These are phyloP conservation scores for Paramecium sonneborni DNA, from an alignment of 73 alveolate species.

Conservation along the genomic window DNA sequence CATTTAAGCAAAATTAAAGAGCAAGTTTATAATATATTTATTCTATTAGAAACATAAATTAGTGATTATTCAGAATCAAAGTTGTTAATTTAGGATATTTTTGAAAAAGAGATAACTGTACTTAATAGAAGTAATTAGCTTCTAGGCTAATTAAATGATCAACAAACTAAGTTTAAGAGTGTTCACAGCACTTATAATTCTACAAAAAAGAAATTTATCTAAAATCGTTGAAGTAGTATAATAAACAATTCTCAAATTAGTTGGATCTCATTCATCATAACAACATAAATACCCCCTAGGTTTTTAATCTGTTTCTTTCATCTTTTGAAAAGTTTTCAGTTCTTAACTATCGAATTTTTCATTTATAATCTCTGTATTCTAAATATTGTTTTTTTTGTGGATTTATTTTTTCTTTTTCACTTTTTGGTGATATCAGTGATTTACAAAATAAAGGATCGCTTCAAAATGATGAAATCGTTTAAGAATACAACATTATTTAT, in stretches of 20 bases:
- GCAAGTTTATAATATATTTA: not conserved
- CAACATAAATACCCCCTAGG: not conserved
- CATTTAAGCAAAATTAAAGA: not conserved
- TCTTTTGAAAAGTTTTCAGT: not conserved
- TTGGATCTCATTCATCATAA: not conserved
- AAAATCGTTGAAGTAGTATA: not conserved
- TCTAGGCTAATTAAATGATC: not conserved
- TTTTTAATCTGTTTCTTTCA: not conserved
- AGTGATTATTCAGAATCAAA: slow-evolving; percentile 18
- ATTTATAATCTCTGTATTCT: not conserved
- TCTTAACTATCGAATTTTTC: not conserved
- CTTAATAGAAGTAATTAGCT: not conserved
- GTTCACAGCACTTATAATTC: not conserved
- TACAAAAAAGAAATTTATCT: not conserved
- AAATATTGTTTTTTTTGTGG: not conserved
- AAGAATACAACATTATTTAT: not conserved
- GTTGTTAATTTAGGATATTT: not conserved
- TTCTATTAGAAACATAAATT: not conserved
- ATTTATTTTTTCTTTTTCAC: slow-evolving; percentile 19
- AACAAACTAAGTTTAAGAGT: not conserved
- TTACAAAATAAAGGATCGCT: not conserved
- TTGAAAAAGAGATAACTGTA: not conserved
- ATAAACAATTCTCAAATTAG: not conserved
- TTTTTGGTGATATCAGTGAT: not conserved
- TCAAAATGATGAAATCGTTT: not conserved